These are phyloP conservation scores for Globisporangium echinulatum DNA, from an alignment of 352 stramenopile species.

Conservation along the genomic window DNA sequence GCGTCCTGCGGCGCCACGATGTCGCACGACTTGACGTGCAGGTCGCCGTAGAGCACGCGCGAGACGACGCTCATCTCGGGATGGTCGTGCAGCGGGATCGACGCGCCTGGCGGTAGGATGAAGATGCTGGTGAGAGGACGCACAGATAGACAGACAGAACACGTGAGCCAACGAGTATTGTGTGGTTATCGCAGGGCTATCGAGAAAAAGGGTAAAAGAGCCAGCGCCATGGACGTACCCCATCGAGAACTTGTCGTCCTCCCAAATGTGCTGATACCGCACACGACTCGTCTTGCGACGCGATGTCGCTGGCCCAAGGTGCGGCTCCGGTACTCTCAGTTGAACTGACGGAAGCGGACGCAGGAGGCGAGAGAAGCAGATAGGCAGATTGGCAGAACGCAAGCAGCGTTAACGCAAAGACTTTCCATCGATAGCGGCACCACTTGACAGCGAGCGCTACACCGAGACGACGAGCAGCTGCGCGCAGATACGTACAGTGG, in stretches of 20 bases:
- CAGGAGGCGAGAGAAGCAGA: background rate
- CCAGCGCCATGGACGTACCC: conserved; percentile 25
- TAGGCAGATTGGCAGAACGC: too few relatives aligned
- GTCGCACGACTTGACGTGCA: conserved; percentile 63
- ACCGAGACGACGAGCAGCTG: background rate
- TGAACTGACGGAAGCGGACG: conserved; percentile 28
- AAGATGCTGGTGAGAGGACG: conserved; percentile 57
- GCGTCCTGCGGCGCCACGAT: conserved; percentile 18
- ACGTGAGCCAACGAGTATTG: too few relatives aligned
- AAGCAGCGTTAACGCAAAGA: too few relatives aligned
- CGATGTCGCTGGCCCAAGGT: conserved; percentile 1
- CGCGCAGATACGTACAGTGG: conserved; percentile 38
- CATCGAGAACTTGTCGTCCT: conserved; percentile 75
- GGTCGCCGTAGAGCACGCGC: conserved; percentile 65
- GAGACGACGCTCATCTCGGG: conserved; percentile 83
- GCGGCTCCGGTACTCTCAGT: conserved; percentile 33
- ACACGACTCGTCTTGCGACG: conserved; percentile 20
- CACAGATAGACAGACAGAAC: too few relatives aligned
- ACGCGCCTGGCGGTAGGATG: conserved; percentile 61
- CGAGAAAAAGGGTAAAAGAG: too few relatives aligned
- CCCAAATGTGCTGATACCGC: conserved; percentile 77
- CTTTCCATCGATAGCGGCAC: background rate
- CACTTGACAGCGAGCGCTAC: conserved; percentile 3
- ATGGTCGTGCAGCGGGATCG: conserved; percentile 78
- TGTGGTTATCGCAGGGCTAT: too few relatives aligned